phyloP scores from a whole-genome alignment of 139 green algal genomes.

The Gonium pectorale region DNA sequence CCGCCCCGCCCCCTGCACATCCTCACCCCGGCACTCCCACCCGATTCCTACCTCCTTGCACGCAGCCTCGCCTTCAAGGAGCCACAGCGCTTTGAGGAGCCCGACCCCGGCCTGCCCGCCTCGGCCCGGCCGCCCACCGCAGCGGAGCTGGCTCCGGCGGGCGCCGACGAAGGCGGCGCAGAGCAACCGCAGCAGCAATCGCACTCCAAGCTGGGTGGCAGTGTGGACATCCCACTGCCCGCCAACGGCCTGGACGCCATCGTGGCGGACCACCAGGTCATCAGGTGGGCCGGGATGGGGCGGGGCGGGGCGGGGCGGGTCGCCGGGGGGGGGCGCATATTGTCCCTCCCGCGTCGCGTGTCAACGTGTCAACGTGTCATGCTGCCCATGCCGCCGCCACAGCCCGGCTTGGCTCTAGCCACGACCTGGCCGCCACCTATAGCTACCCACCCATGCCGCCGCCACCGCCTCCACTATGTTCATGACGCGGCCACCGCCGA shows the following conservation, averaged over 20 bases:
- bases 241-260: slow-evolving; percentile 18
- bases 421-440: too few species aligned
- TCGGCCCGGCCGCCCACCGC: neutral
- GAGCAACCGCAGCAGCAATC: neutral
- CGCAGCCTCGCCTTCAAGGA: neutral
- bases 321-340: too few species aligned
- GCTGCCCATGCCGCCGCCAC: too few species aligned
- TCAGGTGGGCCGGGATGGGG: neutral
- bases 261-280: slow-evolving; percentile 16
- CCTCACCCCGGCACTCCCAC: too few species aligned
- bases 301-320: neutral
- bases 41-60: too few species aligned
- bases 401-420: too few species aligned
- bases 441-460: too few species aligned
- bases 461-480: too few species aligned
- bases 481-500: too few species aligned
- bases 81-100: neutral
- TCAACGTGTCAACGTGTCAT: too few species aligned
- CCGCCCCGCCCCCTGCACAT: too few species aligned
- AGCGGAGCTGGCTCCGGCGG: neutral
- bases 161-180: neutral
- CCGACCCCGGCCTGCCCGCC: neutral
- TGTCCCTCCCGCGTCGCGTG: too few species aligned
- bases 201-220: neutral
- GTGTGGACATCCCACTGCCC: neutral